Evolutionary conservation across 2,329 filamentous ascomycete genomes (phyloP).

Genomic region (Calonectria hongkongensis): DNA sequence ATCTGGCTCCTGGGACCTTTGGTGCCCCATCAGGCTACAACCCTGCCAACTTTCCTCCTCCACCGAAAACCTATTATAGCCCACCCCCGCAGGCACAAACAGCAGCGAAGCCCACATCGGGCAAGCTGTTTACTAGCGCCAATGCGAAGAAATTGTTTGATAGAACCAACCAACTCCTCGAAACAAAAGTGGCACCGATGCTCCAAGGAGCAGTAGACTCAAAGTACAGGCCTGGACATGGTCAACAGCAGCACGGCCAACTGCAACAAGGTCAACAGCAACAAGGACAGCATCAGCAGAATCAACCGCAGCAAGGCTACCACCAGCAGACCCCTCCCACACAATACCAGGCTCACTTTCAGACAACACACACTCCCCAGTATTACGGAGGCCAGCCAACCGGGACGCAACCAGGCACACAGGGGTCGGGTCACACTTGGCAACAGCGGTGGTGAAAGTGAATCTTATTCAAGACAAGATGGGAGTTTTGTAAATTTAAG

Average conservation of each 20-base stretch:
- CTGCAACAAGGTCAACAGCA: not conserved
- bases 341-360: conserved; percentile 37
- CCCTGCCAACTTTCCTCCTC: conserved; percentile 55
- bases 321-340: conserved; percentile 15
- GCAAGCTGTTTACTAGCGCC: conserved; percentile 57
- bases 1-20: conserved; percentile 40
- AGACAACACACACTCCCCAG: conserved; percentile 50
- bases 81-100: conserved; percentile 50
- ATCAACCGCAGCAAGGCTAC: not conserved
- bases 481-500: conserved; percentile 6
- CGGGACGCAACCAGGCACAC: conserved; percentile 33
- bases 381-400: conserved; percentile 44
- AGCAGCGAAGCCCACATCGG: conserved; percentile 45
- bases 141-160: conserved; percentile 60
- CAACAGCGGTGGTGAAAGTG: conserved; percentile 24
- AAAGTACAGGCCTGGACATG: conserved; percentile 39
- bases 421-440: conserved; percentile 36
- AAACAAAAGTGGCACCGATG: conserved; percentile 58
- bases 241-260: not conserved
- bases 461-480: not conserved
- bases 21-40: conserved; percentile 52
- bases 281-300: conserved; percentile 27
- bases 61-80: conserved; percentile 57
- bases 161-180: conserved; percentile 60
- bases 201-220: conserved; percentile 48